phyloP scores from a whole-genome alignment of 495 filamentous ascomycete genomes.

The Podospora comata region DNA sequence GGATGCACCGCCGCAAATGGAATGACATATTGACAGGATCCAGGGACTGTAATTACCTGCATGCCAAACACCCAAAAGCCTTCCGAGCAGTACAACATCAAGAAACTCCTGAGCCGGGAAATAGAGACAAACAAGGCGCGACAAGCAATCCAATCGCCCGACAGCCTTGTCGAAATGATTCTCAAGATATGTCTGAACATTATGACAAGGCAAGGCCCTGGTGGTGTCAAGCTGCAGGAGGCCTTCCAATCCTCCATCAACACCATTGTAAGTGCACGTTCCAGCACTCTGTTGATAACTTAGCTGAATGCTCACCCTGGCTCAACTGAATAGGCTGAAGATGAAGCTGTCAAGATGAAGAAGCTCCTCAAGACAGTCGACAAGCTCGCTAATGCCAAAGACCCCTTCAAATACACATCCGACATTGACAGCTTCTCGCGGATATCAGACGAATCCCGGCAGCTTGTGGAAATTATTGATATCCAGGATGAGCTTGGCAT shows the following conservation, averaged over 20 bases:
- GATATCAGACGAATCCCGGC: constrained; percentile 5
- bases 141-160: constrained; percentile 7
- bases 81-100: constrained; percentile 18
- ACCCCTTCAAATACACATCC: constrained; percentile 13
- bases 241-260: constrained; percentile 20
- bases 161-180: constrained; percentile 13
- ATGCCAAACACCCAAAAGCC: constrained; percentile 18
- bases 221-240: constrained; percentile 17
- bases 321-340: constrained; percentile 8
- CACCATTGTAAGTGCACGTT: constrained; percentile 12
- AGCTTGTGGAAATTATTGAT: constrained; percentile 24
- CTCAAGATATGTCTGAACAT: constrained; percentile 17
- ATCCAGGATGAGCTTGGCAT: constrained; percentile 26
- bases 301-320: no score
- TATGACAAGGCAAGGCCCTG: constrained; percentile 16
- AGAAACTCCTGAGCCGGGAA: constrained; percentile 3
- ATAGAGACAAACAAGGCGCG: neutral
- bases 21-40: neutral
- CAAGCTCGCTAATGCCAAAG: neutral
- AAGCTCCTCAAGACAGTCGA: constrained; percentile 7
- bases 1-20: no score
- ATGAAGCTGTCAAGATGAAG: constrained; percentile 14
- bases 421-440: constrained; percentile 21
- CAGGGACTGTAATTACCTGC: constrained; percentile 23
- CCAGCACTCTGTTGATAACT: no score